phyloP scores from a whole-genome alignment of 495 filamentous ascomycete species.

The Paragyromitra xinjiangensis region DNA sequence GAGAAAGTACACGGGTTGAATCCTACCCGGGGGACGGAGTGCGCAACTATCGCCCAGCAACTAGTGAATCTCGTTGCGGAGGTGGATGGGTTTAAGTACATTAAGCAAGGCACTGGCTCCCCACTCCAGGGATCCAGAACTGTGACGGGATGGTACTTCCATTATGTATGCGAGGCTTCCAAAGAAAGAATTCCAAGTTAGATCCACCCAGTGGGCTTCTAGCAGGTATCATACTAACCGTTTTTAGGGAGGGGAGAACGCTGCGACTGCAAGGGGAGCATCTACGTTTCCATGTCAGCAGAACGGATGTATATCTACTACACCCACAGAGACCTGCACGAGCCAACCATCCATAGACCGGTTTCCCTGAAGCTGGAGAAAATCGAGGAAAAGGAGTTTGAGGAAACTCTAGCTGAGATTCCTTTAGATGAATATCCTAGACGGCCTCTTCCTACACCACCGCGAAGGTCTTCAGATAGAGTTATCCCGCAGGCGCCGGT shows the following conservation, averaged over 20 bases:
- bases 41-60: conserved; percentile 24
- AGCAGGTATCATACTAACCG: not conserved
- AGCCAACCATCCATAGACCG: not conserved
- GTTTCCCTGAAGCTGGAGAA: not conserved
- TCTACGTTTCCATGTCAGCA: conserved; percentile 40
- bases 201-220: not conserved
- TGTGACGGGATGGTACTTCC: conserved; percentile 40
- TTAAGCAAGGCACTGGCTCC: conserved; percentile 19
- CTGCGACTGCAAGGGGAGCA: conserved; percentile 31
- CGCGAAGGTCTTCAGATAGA: conserved; percentile 2
- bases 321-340: conserved; percentile 29
- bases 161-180: conserved; percentile 35
- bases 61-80: conserved; percentile 13
- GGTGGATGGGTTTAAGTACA: conserved; percentile 16
- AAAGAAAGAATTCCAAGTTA: conserved; percentile 23
- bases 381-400: conserved; percentile 4
- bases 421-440: not conserved
- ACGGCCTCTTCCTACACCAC: conserved; percentile 9
- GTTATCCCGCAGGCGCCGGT: not conserved
- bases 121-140: conserved; percentile 27
- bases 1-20: conserved; percentile 14
- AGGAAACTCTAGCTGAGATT: not conserved
- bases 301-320: conserved; percentile 41
- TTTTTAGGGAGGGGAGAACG: conserved; percentile 17
- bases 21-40: conserved; percentile 19